A percentile compares a stretch with the other conserved stretches of the same genome.
phyloP scores from a whole-genome alignment of 2,329 filamentous ascomycete genomes.

The Coccinonectria pachysandricola region DNA sequence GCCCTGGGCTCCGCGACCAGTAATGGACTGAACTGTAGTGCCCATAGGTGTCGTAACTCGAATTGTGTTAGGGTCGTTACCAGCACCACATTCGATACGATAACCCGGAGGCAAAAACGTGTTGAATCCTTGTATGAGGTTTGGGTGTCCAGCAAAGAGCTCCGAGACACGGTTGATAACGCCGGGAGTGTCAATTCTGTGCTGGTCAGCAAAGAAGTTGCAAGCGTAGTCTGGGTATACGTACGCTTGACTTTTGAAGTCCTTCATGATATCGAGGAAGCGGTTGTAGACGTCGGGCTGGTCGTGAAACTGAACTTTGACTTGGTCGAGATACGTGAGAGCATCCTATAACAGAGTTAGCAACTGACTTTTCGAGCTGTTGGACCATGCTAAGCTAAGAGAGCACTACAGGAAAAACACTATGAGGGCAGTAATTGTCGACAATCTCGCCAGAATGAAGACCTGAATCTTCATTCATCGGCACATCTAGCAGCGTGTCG shows the following conservation, averaged over 20 bases:
- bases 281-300: slow-evolving; percentile 96
- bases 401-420: slow-evolving; percentile 15
- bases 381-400: slow-evolving; percentile 2
- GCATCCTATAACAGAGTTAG: slow-evolving; percentile 54
- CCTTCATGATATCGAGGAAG: slow-evolving; percentile 98
- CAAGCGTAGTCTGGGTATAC: slow-evolving; percentile 30
- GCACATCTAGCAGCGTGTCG: slow-evolving; percentile 3
- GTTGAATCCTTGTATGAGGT: slow-evolving; percentile 94
- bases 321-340: slow-evolving; percentile 92
- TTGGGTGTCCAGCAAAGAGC: slow-evolving; percentile 90
- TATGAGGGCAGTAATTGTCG: slow-evolving; percentile 13
- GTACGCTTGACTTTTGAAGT: slow-evolving; percentile 95
- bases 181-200: slow-evolving; percentile 85
- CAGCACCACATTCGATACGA: slow-evolving; percentile 88
- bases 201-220: slow-evolving; percentile 17
- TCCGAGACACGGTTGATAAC: slow-evolving; percentile 95
- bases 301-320: slow-evolving; percentile 95
- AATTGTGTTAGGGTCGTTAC: slow-evolving; percentile 91
- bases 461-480: slow-evolving; percentile 11
- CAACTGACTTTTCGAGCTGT: neutral
- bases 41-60: slow-evolving; percentile 95
- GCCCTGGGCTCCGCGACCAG: slow-evolving; percentile 36
- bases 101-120: slow-evolving; percentile 95
- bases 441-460: slow-evolving; percentile 9
- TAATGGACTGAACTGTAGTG: slow-evolving; percentile 88